A percentile compares a stretch with the other conserved stretches of the same genome.
Evolutionary conservation across 2,329 filamentous ascomycete genomes (phyloP).

Genomic region (Dactylonectria estremocensis): DNA sequence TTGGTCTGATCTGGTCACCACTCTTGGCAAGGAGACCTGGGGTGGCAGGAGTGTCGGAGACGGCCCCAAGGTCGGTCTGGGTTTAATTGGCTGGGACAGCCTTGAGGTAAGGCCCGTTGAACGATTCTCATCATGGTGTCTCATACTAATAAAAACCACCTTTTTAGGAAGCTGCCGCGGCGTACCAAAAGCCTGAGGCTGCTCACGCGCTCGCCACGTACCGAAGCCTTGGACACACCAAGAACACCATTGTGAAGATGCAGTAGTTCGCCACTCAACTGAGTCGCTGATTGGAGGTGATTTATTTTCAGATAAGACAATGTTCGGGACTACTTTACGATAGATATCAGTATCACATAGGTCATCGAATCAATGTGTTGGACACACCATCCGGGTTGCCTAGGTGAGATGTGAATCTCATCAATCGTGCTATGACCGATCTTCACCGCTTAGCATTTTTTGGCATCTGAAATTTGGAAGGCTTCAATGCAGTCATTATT

Average conservation of each 20-base stretch:
- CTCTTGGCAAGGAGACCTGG: slow-evolving; percentile 25
- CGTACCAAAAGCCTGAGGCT: slow-evolving; percentile 26
- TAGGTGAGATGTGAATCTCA: no score
- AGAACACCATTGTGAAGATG: slow-evolving; percentile 23
- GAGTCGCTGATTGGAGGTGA: no score
- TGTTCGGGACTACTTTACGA: no score
- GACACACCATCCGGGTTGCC: no score
- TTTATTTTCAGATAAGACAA: no score
- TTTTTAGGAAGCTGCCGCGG: slow-evolving; percentile 17
- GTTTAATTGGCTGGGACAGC: slow-evolving; percentile 29
- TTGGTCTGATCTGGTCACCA: slow-evolving; percentile 17
- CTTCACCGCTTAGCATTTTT: no score
- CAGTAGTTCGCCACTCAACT: neutral
- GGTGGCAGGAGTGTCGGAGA: slow-evolving; percentile 26
- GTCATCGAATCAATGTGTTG: no score
- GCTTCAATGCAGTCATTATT: no score
- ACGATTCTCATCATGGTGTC: neutral
- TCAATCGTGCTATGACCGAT: no score
- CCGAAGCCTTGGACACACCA: slow-evolving; percentile 19
- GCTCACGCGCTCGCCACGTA: slow-evolving; percentile 22
- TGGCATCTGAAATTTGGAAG: no score
- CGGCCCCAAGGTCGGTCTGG: slow-evolving; percentile 23
- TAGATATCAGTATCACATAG: no score
- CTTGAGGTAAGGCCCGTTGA: slow-evolving; percentile 18
- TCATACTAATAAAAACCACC: neutral